Base-by-base conservation (phyloP, 2,329 filamentous ascomycete genomes). In the Ampelomyces quisqualis region DNA sequence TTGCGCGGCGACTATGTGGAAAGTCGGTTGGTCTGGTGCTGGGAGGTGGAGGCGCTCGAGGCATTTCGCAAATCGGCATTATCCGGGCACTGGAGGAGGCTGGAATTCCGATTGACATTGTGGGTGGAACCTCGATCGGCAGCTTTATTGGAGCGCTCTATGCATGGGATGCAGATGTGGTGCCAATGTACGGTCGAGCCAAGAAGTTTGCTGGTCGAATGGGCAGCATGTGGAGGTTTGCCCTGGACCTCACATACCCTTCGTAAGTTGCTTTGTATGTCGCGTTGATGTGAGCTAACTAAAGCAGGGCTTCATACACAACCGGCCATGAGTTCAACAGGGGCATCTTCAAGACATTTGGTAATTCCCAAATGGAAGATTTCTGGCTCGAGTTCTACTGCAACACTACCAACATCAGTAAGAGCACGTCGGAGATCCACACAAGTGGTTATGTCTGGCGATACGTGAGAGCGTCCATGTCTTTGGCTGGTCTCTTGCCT, bases 351-450 rank as follows among this genome's bases (percentile, higher is more conserved):
- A 98, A 98, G 70, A 90, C 91, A 0, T 96, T 98, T 65, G 93
- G 90, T 10, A 89, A 96, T 60, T 88, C 88, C 7, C 93, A 97
- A 64, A 97, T 98, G 43, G 93, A 98, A 70, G 93, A 98, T 67
- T 98, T 97, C 62, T 98, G 93, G 93, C 79, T 98, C 8, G 90
- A 95, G 55, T 98, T 89, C 67, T 98, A 98, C 72, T 98, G 94
- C 78, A 98, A 98, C 70, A 97, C 93, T 0, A 98, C 94, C 24
- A 98, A 97, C 68, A 97, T 98, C 70, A 94, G 87, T 73, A 94
- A 95, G 68, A 93, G 87, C 47, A 81, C 91, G 14, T 82, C 82
- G 3, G 93, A 98, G 65, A 90, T 94, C 53, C 93, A 98, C 69
- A 96, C 90, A 0, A 93, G 87, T 46, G 93, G 93, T 10, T 98